Evolutionary conservation across 805 yeast species (phyloP), one percentile per base, ranked within the genome.

Genomic region (Cyberlindnera misumaiensis): DNA sequence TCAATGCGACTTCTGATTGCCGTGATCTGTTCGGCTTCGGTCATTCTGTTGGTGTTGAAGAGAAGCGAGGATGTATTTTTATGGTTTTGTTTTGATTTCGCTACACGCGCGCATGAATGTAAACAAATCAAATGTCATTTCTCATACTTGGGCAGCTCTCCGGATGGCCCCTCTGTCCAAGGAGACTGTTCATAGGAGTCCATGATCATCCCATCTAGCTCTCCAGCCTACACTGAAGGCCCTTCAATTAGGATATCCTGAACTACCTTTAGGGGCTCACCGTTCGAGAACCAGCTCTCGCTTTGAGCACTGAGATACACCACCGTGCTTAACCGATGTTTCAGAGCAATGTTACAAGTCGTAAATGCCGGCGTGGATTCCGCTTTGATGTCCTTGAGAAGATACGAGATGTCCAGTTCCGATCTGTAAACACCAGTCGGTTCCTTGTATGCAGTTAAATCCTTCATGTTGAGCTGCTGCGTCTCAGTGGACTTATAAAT

Each of bases 301-400:
- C 18, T 15, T 6, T 14, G 13, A 6, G 18, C 31, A 11, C 31
- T 29, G 12, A 29, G 11, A 29, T 29, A 8, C 31, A 29, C 17
- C 11, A 14, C 17, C 10, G 18, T 15, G 15, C 16, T 15, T 14
- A 29, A 6, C 15, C 17, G 13, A 11, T 29, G 17, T 11, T 11
- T 14, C 14, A 29, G 6, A 32, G 26, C 36, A 32, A 32, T 32
- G 34, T 20, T 20, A 32, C 34, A 32, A 9, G 34, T 32, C 14
- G 34, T 32, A 15, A 32, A 32, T 5, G 13, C n/a, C 7, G 26
- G 34, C 9, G 33, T 30, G 20, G 20, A 4, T 6, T 30, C 33
- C 20, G 16, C 11, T 16, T 16, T 22, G 9, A 30, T 22, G 13
- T 30, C 24, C 13, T 18, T 13, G 14, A 30, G n/a, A 8, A 30